Evolutionary conservation across 352 stramenopile species (phyloP).

Genomic region (Phytophthora ohioensis): DNA sequence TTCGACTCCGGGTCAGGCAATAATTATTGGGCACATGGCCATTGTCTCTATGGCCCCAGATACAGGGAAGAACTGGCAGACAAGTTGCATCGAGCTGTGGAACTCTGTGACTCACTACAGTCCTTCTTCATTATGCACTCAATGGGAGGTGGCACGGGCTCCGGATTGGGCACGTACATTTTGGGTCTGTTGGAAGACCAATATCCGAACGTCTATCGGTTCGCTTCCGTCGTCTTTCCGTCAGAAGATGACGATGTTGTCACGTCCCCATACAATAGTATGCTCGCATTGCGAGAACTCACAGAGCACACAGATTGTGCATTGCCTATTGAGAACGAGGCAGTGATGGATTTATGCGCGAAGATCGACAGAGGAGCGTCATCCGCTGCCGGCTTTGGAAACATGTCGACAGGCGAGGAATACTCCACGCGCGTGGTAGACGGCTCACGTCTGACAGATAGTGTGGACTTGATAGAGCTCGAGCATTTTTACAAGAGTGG

Average conservation of each 20-base stretch:
- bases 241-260: conserved; percentile 93
- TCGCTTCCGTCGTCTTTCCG: conserved; percentile 82
- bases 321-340: conserved; percentile 92
- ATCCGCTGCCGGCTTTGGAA: conserved; percentile 1
- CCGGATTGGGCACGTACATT: conserved; percentile 92
- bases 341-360: conserved; percentile 74
- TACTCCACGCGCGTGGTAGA: conserved; percentile 30
- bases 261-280: conserved; percentile 94
- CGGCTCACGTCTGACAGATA: conserved; percentile 53
- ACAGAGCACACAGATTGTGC: conserved; percentile 91
- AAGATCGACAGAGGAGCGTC: conserved; percentile 45
- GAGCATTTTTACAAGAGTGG: conserved; percentile 62
- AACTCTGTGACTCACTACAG: conserved; percentile 93
- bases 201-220: conserved; percentile 88
- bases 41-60: conserved; percentile 88
- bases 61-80: conserved; percentile 87
- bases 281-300: conserved; percentile 82
- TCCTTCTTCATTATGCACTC: conserved; percentile 94
- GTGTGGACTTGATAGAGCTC: conserved; percentile 56
- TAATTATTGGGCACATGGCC: conserved; percentile 92
- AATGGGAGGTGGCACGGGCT: conserved; percentile 92
- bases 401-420: conserved; percentile 6
- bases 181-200: conserved; percentile 85
- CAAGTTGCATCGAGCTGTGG: conserved; percentile 72
- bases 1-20: conserved; percentile 94